Conservation (phyloP, 2,329 filamentous ascomycete genomes). For the Ascochyta pisi region DNA sequence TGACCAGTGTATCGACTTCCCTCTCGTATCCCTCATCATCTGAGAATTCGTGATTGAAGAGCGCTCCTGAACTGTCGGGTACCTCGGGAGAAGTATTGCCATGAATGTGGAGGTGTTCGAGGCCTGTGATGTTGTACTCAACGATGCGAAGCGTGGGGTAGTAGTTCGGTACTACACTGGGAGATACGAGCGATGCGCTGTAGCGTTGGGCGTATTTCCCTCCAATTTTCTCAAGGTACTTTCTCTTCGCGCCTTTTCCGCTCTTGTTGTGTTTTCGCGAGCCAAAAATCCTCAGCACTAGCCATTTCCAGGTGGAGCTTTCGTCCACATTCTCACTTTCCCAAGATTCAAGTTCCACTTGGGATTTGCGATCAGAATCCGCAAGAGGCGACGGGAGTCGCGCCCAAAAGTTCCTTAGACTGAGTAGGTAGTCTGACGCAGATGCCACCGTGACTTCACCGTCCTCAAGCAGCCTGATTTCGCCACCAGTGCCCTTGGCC, state of each 20-base stretch:
- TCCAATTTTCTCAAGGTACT: constrained; percentile 72
- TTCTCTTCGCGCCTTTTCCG: constrained; percentile 56
- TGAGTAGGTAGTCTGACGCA: constrained; percentile 80
- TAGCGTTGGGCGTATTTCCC: constrained; percentile 86
- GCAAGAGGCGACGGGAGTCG: constrained; percentile 64
- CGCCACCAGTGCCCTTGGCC: constrained; percentile 53
- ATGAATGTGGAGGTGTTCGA: constrained; percentile 60
- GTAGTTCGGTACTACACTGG: constrained; percentile 91
- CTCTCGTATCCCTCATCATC: constrained; percentile 46
- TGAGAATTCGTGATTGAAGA: constrained; percentile 14
- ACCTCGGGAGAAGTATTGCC: constrained; percentile 2
- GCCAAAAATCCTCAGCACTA: constrained; percentile 20
- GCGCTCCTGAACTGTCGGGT: constrained; percentile 13
- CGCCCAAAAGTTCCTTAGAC: constrained; percentile 79
- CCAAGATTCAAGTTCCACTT: constrained; percentile 5
- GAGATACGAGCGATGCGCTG: constrained; percentile 78
- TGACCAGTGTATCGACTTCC: constrained; percentile 55
- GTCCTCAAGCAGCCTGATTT: constrained; percentile 37
- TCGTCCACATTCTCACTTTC: constrained; percentile 26
- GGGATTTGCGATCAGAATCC: constrained; percentile 25
- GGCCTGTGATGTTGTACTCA: constrained; percentile 87
- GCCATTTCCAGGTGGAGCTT: constrained; percentile 31
- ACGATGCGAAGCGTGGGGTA: constrained; percentile 89
- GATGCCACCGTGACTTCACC: constrained; percentile 68
- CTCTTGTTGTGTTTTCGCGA: constrained; percentile 28